Evolutionary conservation across 306 rosid species (phyloP).

Genomic region (Quercus dentata): DNA sequence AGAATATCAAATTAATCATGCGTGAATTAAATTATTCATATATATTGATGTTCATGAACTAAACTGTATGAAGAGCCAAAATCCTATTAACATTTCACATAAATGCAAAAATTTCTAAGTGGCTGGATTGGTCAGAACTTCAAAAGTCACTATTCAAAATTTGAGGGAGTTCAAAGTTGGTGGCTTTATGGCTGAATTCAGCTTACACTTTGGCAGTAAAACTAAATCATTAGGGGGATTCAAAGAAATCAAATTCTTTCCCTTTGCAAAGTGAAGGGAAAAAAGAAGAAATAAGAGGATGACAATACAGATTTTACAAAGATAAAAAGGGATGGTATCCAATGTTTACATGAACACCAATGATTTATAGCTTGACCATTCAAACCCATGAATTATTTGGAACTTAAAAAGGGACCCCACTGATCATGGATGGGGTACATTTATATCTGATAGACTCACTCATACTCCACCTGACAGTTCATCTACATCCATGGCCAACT

Average conservation of each 20-base stretch:
- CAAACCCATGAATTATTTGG: constrained; percentile 47
- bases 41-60: neutral
- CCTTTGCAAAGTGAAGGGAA: neutral
- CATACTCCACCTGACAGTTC: constrained; percentile 38
- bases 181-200: no score
- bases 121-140: neutral
- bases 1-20: neutral
- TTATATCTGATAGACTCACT: neutral
- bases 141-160: no score
- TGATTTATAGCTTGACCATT: constrained; percentile 90
- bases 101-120: neutral
- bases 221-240: no score
- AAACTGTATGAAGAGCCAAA: neutral
- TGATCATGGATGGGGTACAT: constrained; percentile 8
- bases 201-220: no score
- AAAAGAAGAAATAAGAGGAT: neutral
- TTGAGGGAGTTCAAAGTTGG: no score
- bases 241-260: no score
- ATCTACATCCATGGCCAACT: constrained; percentile 41
- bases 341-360: constrained; percentile 49
- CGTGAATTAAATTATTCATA: neutral
- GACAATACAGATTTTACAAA: neutral
- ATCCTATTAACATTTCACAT: neutral
- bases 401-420: constrained; percentile 35
- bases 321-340: constrained; percentile 44